These are phyloP conservation scores for Termitomyces sp. DNA, from an alignment of 768 basidiomycete genomes.

Conservation along the genomic window DNA sequence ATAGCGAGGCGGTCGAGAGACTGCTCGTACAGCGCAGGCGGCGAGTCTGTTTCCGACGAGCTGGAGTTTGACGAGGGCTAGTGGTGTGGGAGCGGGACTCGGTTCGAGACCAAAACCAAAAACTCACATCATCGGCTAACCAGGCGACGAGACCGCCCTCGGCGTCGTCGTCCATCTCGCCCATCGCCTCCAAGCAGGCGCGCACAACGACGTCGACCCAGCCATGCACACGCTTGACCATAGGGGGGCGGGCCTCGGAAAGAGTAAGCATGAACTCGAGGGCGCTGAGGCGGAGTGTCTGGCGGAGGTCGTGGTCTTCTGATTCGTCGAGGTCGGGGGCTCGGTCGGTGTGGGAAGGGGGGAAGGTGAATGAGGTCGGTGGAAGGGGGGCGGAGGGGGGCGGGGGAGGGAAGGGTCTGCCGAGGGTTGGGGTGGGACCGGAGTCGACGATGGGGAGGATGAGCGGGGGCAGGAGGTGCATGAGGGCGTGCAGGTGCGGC, in stretches of 20 bases:
- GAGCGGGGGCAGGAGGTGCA: conserved; percentile 72
- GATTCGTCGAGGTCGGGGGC: conserved; percentile 24
- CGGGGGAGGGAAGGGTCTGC: conserved; percentile 34
- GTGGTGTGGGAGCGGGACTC: no score
- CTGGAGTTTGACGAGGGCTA: conserved; percentile 61
- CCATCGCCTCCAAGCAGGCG: conserved; percentile 79
- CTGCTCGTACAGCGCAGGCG: conserved; percentile 78
- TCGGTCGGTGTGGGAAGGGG: no score
- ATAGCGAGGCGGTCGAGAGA: conserved; percentile 77
- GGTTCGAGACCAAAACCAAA: neutral
- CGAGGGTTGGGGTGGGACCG: conserved; percentile 46
- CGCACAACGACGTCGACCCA: conserved; percentile 70
- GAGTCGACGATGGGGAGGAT: conserved; percentile 45
- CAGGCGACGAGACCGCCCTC: conserved; percentile 30
- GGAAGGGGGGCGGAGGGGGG: neutral
- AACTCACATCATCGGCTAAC: conserved; percentile 71
- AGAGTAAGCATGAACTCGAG: conserved; percentile 81
- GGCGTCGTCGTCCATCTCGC: conserved; percentile 59
- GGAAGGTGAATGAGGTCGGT: no score
- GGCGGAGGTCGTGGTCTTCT: conserved; percentile 58
- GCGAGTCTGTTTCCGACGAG: conserved; percentile 53
- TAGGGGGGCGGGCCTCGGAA: conserved; percentile 65
- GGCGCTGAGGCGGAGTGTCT: conserved; percentile 65
- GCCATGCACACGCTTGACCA: conserved; percentile 63
- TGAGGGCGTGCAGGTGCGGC: conserved; percentile 61